Base-by-base conservation (phyloP, 2,329 filamentous ascomycete species). In the Tolypocladium tropicale region DNA sequence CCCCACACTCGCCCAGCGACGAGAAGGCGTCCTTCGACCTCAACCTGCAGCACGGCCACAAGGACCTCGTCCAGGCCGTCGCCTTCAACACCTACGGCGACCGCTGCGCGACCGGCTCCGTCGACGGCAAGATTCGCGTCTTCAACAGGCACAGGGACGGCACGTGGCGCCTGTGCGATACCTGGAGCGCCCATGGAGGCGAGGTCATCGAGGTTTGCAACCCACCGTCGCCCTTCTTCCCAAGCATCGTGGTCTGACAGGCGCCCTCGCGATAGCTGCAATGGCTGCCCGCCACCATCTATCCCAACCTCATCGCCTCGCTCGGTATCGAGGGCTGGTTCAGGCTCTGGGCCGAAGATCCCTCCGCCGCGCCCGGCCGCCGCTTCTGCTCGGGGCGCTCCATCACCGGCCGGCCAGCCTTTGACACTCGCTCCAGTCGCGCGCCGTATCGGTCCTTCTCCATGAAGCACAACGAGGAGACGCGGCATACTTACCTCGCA, bases 51-150 rank as follows among this genome's bases (percentile, higher is more conserved):
- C 85, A 90, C 69, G 86, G 86, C 63, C 88, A 92, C 72, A 82
- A 84, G 65, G 89, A 95, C 69, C 79, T 94, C 49, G 88, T 95
- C 53, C 85, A 92, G 61, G 87, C 90, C 55, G 85, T 93, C 59
- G 87, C 90, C 62, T 95, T 95, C 79, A 96, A 96, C 72, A 86
- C 85, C 62, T 95, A 95, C 70, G 93, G 92, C 63, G 92, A 90
- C 65, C 89, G 92, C 63, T 92, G 93, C 77, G 89, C 92, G 46
- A 94, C 91, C 3, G 91, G 90, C 36, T 94, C 90, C 21, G 89
- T 93, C 21, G 93, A 97, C 70, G 93, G 95, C 70, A 90, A 88
- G 69, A 87, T 97, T 65, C 90, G 92, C 68, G 88, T 96, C 60
- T 96, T 93, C 80, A 90, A 93, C 71, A 81, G 86, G 52, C 87